Evolutionary conservation across 139 green algal species (phyloP), one percentile per base, ranked within the genome.

Genomic region (Asterochloris sp.): DNA sequence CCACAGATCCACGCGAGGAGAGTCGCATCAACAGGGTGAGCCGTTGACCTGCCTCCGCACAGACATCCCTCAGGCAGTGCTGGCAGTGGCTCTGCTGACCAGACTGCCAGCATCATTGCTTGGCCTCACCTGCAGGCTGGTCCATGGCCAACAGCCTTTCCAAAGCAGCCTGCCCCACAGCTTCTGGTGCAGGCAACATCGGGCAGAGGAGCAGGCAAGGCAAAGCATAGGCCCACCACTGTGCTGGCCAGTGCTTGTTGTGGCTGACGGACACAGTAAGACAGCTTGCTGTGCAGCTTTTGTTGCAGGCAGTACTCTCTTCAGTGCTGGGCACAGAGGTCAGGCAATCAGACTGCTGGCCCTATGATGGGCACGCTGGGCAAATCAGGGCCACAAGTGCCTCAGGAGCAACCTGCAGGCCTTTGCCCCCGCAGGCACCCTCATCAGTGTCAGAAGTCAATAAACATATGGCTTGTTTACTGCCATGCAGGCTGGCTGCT

Each of bases 1-100:
- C 91, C 27, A 91, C 76, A 17, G 86, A 95, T 69, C 61, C 73
- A 11, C 83, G 73, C 9, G 91, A 95, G 81, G 85, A 87, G 60
- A 64, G 66, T 12, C 85, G 91, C 76, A 94, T 95, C 63, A 85
- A 78, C 64, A 92, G 89, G 85, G 88, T 84, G 23, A 67, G 38
- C 69, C 8, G 1, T 11, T 71, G 2, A 13, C 1, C 17, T 71
- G 66, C 66, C 38, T 71, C 17, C 66, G 19, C 21, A 23, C 66
- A 71, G 66, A 4, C 66, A 71, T 71, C 19, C 19, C 19, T 23
- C 21, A 71, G 66, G 66, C 66, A 26, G 17, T 71, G 66, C 66
- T 23, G 17, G 66, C 66, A 26, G 17, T 71, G 17, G 66, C 66
- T 71, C 2, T 21, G n/a, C n/a, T n/a, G n/a, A n/a, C n/a, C n/a